Evolutionary conservation across 495 filamentous ascomycete genomes (phyloP).

Genomic region (Alectoria sarmentosa): DNA sequence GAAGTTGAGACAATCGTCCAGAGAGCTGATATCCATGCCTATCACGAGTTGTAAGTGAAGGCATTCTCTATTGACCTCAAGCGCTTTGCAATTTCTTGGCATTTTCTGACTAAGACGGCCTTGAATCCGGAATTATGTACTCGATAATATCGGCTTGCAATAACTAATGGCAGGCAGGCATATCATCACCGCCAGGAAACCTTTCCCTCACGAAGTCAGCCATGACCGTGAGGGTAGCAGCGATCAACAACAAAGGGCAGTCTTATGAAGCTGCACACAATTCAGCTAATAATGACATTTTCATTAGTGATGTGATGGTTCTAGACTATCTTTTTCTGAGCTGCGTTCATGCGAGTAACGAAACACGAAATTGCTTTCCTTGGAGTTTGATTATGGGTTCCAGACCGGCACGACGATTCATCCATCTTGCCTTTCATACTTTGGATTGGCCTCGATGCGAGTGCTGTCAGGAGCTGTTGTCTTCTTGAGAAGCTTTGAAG

Average conservation of each 20-base stretch:
- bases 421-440: background rate
- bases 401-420: background rate
- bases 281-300: background rate
- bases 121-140: background rate
- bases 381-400: background rate
- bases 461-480: background rate
- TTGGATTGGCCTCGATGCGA: background rate
- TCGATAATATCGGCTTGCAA: background rate
- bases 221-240: background rate
- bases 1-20: slow-evolving; percentile 65
- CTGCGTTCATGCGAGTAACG: background rate
- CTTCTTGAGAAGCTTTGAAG: background rate
- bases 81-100: slow-evolving; percentile 4
- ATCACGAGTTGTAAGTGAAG: slow-evolving; percentile 54
- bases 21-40: slow-evolving; percentile 58
- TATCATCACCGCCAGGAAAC: slow-evolving; percentile 24
- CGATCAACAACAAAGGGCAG: slow-evolving; percentile 5
- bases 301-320: background rate
- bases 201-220: slow-evolving; percentile 5
- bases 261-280: background rate
- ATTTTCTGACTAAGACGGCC: slow-evolving; percentile 2
- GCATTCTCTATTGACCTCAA: background rate
- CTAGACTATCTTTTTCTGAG: background rate
- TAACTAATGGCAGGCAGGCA: slow-evolving; percentile 16
- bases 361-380: background rate